These are phyloP conservation scores for Plasmodium inui DNA, from an alignment of 169 alveolate species.

Conservation along the genomic window DNA sequence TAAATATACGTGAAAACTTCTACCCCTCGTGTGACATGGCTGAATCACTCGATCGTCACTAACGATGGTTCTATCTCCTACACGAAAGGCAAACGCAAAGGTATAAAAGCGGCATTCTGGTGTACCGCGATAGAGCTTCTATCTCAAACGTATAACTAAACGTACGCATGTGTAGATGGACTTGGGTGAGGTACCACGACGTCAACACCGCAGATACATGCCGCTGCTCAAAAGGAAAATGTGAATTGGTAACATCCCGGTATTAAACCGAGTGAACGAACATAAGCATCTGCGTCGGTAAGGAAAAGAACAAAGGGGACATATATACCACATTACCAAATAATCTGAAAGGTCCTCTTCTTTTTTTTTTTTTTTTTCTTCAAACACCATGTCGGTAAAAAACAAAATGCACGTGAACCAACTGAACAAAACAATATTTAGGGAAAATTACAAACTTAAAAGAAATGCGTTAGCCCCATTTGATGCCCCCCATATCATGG, in stretches of 20 bases:
- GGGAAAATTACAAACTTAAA: conserved; percentile 53
- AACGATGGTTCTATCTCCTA: background rate
- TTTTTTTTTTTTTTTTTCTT: conserved; percentile 13
- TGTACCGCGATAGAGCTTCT: background rate
- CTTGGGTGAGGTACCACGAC: background rate
- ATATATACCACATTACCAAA: background rate
- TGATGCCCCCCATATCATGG: too few relatives aligned
- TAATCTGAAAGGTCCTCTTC: background rate
- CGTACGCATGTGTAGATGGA: background rate
- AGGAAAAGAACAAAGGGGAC: background rate
- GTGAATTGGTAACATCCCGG: background rate
- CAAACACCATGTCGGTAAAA: conserved; percentile 60
- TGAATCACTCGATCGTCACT: background rate
- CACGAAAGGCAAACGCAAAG: background rate
- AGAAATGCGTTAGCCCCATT: too few relatives aligned
- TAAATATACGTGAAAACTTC: background rate
- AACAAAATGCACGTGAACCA: conserved; percentile 55
- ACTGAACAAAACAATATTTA: conserved; percentile 23
- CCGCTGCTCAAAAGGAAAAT: background rate
- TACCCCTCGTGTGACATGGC: background rate
- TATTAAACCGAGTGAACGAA: background rate
- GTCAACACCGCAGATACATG: background rate
- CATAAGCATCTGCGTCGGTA: background rate
- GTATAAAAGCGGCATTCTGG: background rate
- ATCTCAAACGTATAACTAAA: background rate